These are phyloP conservation scores for Tetradesmus obliquus DNA, from an alignment of 139 green algal species.

Conservation along the genomic window DNA sequence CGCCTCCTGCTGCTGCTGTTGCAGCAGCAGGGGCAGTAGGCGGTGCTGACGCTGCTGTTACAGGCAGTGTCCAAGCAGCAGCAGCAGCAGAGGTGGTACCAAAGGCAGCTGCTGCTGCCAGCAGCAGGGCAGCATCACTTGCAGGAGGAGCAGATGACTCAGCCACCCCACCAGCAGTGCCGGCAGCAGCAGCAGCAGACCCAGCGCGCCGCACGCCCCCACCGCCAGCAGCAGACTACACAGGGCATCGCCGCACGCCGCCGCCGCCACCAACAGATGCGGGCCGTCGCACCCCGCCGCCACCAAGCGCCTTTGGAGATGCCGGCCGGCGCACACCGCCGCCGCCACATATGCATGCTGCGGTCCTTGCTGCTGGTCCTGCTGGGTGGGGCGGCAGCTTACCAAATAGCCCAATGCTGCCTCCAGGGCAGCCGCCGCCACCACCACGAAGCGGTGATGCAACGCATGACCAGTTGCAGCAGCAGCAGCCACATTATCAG, in stretches of 20 bases:
- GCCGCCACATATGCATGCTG: too few species aligned
- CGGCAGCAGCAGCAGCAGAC: constrained; percentile 1
- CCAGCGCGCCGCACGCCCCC: not conserved
- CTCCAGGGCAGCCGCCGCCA: not conserved
- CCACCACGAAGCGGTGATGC: not conserved
- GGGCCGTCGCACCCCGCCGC: not conserved
- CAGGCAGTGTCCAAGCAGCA: not conserved
- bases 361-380: not conserved
- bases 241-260: not conserved
- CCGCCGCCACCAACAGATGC: not conserved
- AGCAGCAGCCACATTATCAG: not conserved
- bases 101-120: not conserved
- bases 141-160: not conserved
- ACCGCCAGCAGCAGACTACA: not conserved
- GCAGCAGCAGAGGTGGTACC: constrained; percentile 33
- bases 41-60: not conserved
- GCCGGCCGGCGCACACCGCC: not conserved
- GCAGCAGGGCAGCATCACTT: not conserved
- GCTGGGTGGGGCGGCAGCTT: not conserved
- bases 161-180: not conserved
- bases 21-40: not conserved
- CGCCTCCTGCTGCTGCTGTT: not conserved
- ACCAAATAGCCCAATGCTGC: not conserved
- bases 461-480: not conserved
- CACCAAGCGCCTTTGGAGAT: not conserved